Evolutionary conservation across 768 basidiomycete genomes (phyloP), one percentile per base, ranked within the genome.

Genomic region (Trametes cubensis): DNA sequence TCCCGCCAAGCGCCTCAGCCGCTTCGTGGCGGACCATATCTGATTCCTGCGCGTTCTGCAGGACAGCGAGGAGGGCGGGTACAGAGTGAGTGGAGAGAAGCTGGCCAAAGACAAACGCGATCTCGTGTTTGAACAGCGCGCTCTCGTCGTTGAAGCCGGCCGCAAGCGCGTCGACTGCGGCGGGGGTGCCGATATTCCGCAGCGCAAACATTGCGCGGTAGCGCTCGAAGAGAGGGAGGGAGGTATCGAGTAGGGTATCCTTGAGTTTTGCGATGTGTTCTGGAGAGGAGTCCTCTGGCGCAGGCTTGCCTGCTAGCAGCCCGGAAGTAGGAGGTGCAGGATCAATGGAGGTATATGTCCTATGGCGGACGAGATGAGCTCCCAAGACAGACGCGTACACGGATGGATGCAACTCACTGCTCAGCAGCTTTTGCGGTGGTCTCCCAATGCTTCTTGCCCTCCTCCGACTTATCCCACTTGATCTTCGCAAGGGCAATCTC

Each of bases 21-120:
- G 96, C 97, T 75, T 99, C 97, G 68, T 99, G 97, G 34, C 97
- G 85, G 11, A 99, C 97, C 96, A 99, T 98, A 59, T 95, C 94
- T 13, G 88, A 88, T 74, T 98, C 97, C 1, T 77, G 71, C 2
- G 73, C 58, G 66, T 94, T 78, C 65, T 84, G 79, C n/a, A 99
- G 80, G 28, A 96, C 92, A 41, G 82, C 75, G 39, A 98, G 72
- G 34, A 99, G 80, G 0, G 91, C 82, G 11, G 95, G 94, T 21
- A 98, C 90, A 0, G 94, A 90, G 72, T 95, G 87, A 6, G 89
- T 81, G 1, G 93, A 94, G 53, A 93, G 85, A 45, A 99, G 83
- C 77, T 99, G 97, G 14, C 97, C 97, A 70, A 98, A 98, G 47
- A 99, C 90, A 74, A 98, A 99, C 1, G 97, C 97, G 49, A 99